These are phyloP conservation scores for Naganishia antarctica DNA, from an alignment of 768 basidiomycete species.

Conservation along the genomic window DNA sequence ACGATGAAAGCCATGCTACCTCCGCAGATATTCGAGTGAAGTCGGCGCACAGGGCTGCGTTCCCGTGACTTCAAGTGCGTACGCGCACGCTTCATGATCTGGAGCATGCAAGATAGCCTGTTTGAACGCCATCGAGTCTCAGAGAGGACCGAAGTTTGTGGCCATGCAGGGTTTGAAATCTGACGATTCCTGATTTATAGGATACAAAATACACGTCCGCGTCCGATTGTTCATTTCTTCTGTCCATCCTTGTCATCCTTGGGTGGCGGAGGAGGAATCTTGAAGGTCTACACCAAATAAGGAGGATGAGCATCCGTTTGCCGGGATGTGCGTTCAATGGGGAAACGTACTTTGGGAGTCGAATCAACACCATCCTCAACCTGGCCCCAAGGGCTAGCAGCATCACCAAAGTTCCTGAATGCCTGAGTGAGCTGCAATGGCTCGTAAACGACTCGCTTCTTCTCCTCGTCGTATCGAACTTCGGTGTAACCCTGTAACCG, in stretches of 20 bases:
- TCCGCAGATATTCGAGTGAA: no score
- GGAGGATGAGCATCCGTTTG: background rate
- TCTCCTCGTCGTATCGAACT: constrained; percentile 94
- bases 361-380: constrained; percentile 64
- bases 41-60: no score
- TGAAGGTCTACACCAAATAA: constrained; percentile 40
- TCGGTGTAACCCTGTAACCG: constrained; percentile 91
- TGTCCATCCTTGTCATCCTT: constrained; percentile 61
- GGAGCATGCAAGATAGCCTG: no score
- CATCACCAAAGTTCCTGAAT: constrained; percentile 93
- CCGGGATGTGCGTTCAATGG: background rate
- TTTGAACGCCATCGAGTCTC: no score
- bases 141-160: no score
- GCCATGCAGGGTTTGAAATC: background rate
- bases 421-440: constrained; percentile 96
- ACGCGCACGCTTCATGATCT: no score
- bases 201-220: no score
- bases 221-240: constrained; percentile 43
- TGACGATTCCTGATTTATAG: background rate
- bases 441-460: constrained; percentile 94
- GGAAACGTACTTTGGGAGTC: constrained; percentile 56
- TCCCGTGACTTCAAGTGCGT: no score
- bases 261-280: constrained; percentile 58
- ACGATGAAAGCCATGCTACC: no score
- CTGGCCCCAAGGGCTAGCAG: constrained; percentile 88